Evolutionary conservation across 2,329 filamentous ascomycete species (phyloP), one percentile per base, ranked within the genome.

Genomic region (Aspergillus tubingensis): DNA sequence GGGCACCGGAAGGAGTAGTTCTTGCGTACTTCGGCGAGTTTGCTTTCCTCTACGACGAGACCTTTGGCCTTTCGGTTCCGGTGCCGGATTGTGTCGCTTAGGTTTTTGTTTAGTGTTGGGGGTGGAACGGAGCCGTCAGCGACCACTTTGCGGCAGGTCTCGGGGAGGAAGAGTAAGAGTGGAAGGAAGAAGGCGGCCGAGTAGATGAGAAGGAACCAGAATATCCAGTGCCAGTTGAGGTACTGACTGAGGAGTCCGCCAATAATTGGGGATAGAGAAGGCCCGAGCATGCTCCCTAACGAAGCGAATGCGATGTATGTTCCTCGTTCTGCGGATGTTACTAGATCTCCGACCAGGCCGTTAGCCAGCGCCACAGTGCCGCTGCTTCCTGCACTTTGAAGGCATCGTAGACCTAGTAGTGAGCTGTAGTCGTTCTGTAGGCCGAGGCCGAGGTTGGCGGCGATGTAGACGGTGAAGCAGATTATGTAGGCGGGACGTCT

Each of bases 181-280:
- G 82, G 80, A 2, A 88, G 62, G 38, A 89, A 76, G 71, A 83
- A 86, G 0, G 77, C 72, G 3, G 69, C 73, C 0, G 75, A 68
- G 4, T 76, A 76, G 43, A 90, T 88, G 44, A 84, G 79, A 44
- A 88, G 81, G 68, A 90, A 89, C 87, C 87, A 90, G 69, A 90
- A 90, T 57, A 89, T 85, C 57, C 67, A 68, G 15, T 68, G 79
- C 88, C 88, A 91, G 19, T 86, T 84, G 0, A 89, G 80, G 65
- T 84, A 88, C 66, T 90, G 79, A n/a, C 82, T 82, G 25, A 91
- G 73, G 0, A 90, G 64, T 0, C 88, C 89, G 15, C 89, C 88
- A 2, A 91, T 76, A 1, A 89, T 80, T 0, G 88, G 87, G 0
- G 84, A 77, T 0, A 89, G 69, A 3, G 79, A 71, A 1, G 79